Percentiles rank a stretch among this genome's conserved stretches.
phyloP scores from a whole-genome alignment of 2,329 filamentous ascomycete species.

The Botrytis pseudocinerea region DNA sequence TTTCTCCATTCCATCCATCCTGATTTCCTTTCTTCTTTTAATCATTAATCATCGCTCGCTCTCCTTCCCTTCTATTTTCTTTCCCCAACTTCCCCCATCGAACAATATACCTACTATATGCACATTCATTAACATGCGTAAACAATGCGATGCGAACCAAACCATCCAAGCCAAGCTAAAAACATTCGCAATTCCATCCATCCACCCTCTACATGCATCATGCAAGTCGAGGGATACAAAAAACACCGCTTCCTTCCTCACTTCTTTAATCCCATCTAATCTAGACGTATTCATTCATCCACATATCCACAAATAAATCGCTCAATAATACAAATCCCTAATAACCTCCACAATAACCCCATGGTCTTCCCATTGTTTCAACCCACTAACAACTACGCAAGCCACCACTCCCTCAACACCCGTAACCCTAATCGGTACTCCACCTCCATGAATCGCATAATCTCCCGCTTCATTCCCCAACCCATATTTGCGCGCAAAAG shows the following conservation, averaged over 20 bases:
- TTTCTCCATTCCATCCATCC: background rate
- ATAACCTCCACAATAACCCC: conserved; percentile 65
- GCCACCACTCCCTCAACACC: conserved; percentile 76
- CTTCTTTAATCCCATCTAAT: background rate
- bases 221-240: background rate
- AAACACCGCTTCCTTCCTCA: background rate
- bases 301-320: background rate
- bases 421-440: conserved; percentile 67
- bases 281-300: background rate
- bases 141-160: background rate
- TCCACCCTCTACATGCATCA: too few species aligned
- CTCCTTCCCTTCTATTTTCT: background rate
- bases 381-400: conserved; percentile 72
- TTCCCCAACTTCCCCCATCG: background rate
- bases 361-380: conserved; percentile 78
- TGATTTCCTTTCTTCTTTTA: background rate
- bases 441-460: conserved; percentile 79
- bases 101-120: background rate
- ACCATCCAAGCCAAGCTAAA: background rate
- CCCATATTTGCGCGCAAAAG: conserved; percentile 65
- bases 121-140: background rate
- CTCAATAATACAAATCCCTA: conserved; percentile 33
- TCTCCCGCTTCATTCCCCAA: conserved; percentile 57
- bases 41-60: background rate
- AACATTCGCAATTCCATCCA: background rate